Evolutionary conservation across 495 filamentous ascomycete species (phyloP).

Genomic region (Penicillium bialowiezense): DNA sequence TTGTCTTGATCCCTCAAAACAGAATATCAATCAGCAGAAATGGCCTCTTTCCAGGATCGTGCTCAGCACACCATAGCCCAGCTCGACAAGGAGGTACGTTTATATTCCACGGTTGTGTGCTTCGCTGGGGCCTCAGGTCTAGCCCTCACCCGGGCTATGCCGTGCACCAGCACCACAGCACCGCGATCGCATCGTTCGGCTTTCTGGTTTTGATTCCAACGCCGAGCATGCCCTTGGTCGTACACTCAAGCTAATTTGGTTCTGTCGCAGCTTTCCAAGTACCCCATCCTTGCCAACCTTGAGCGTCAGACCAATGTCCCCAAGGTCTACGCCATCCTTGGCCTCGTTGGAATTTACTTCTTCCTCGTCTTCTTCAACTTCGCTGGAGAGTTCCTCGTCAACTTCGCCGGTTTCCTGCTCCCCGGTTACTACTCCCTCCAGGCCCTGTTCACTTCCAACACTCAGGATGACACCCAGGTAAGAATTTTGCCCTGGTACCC

Average conservation of each 20-base stretch:
- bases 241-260: slow-evolving; percentile 20
- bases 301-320: slow-evolving; percentile 93
- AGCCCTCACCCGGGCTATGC: slow-evolving; percentile 18
- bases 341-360: slow-evolving; percentile 82
- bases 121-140: slow-evolving; percentile 22
- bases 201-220: not conserved
- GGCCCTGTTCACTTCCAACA: slow-evolving; percentile 79
- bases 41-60: slow-evolving; percentile 84
- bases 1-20: slow-evolving; percentile 4
- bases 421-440: slow-evolving; percentile 94
- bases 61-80: slow-evolving; percentile 82
- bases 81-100: slow-evolving; percentile 95
- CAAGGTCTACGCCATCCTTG: slow-evolving; percentile 94
- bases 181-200: not conserved
- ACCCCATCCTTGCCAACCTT: slow-evolving; percentile 90
- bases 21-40: slow-evolving; percentile 29
- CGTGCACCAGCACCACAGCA: slow-evolving; percentile 9
- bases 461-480: slow-evolving; percentile 88
- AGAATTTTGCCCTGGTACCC: slow-evolving; percentile 22
- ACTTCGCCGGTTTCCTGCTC: slow-evolving; percentile 89
- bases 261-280: slow-evolving; percentile 80
- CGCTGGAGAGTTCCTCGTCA: slow-evolving; percentile 93
- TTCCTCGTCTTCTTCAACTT: slow-evolving; percentile 99
- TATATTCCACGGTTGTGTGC: slow-evolving; percentile 30
- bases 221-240: not conserved